Base-by-base conservation (phyloP, 306 rosid genomes). In the Quercus wislizeni region DNA sequence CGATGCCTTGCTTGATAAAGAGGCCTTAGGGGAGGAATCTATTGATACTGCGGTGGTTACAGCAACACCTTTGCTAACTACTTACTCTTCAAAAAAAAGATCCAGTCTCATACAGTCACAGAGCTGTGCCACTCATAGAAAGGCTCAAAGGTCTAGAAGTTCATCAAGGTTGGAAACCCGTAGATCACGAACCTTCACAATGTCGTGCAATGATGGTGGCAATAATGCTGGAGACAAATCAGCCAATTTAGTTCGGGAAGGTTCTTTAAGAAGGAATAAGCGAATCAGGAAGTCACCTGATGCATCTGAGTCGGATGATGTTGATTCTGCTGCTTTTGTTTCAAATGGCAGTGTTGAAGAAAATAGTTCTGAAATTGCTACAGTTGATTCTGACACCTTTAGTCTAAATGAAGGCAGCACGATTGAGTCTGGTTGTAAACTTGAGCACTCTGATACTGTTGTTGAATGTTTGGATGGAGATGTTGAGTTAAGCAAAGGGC, bases 391-490 rank as follows among this genome's bases (percentile, higher is more conserved):
- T 63, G 96, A 88, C 72, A 67, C 91, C 27, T 78, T 80, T 78
- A 92, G 98, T 83, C 78, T 87, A 65, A 91, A 94, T 56, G 96
- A 92, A 73, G 89, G 96, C 11, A 88, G 96, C 76, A 82, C 90
- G 41, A 88, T 85, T 25, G 97, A 94, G 84, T 92, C 96, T 63
- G 87, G 83, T 57, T 89, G 86, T 86, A 89, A 86, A 84, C 73
- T 77, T 62, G 97, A 93, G 23, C 88, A 76, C 55, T 71, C 82
- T 11, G 95, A 86, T 77, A 77, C 90, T 61, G 77, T 79, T 58
- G 78, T 76, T 77, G 92, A 88, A 75, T 94, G 85, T 75, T 72
- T 82, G 76, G 90, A 87, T 74, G 90, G 91, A 74, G 88, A 91
- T 74, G 84, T 79, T 74, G 89, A 86, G 83, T 82, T 87, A 88